Base-by-base conservation (phyloP, 2,329 filamentous ascomycete genomes). In the Colletotrichum sidae region DNA sequence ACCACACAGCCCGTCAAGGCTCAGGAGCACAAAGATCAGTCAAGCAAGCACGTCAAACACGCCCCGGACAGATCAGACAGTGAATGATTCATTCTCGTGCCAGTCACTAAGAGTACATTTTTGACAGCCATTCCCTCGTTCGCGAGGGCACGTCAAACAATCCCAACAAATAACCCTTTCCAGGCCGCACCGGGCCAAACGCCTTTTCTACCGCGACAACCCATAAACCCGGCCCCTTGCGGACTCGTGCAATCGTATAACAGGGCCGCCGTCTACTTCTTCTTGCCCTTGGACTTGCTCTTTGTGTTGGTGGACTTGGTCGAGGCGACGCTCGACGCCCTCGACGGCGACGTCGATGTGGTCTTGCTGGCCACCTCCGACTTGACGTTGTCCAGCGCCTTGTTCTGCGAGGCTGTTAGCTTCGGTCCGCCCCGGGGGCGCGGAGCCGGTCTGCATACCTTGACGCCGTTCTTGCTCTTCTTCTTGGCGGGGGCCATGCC, bases 401-500 rank as follows among this genome's bases (percentile, higher is more conserved):
- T 98, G 79, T 97, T 97, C 94, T 98, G 75, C 69, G 37, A 51
- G 46, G 37, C 35, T 49, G 34, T 61, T 57, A 57, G 34, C 52
- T 65, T 25, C 8, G 62, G 47, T 56, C 55, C 25, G n/a, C 6
- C 58, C 44, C 56, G 61, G 42, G 25, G 7, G 25, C 15, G 62
- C 68, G 69, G 17, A 67, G 67, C 9, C 17, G 12, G 9, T 13
- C 3, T 55, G 78, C 88, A 76, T 84, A 96, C 93, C 88, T 97
- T 96, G 67, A 94, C 91, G 57, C 90, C 90, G 72, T 92, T 93
- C 85, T 96, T 96, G 13, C 89, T 86, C 87, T 96, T 97, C 86
- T 98, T 98, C 87, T 97, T 97, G 1, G 90, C 90, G n/a, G 94
- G 93, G 1, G 89, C 89, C 77, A 92, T 89, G 47, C 92, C 92